Percentiles rank a stretch among this genome's conserved stretches.
phyloP scores from a whole-genome alignment of 2,329 filamentous ascomycete genomes.

The Cladosporium sp. region DNA sequence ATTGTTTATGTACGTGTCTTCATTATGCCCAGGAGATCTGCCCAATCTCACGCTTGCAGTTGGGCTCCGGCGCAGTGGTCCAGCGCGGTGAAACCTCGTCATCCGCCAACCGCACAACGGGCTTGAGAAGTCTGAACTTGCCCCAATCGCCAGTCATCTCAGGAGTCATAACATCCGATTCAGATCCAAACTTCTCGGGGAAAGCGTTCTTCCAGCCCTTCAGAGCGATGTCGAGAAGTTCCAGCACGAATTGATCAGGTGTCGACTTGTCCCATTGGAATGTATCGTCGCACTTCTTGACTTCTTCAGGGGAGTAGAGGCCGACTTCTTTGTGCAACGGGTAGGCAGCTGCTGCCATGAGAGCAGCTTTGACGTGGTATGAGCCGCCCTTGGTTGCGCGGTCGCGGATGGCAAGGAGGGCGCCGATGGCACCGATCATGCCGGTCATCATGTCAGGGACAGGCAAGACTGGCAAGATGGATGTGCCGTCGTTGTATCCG shows the following conservation, averaged over 20 bases:
- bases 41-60: not conserved
- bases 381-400: slow-evolving; percentile 33
- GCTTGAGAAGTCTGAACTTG: slow-evolving; percentile 17
- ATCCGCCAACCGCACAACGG: slow-evolving; percentile 16
- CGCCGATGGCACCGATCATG: slow-evolving; percentile 24
- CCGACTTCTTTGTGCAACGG: slow-evolving; percentile 30
- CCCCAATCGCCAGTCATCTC: not conserved
- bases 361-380: slow-evolving; percentile 29
- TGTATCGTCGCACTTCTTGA: slow-evolving; percentile 21
- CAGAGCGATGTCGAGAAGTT: slow-evolving; percentile 23
- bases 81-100: slow-evolving; percentile 2
- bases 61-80: not conserved
- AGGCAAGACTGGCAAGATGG: slow-evolving; percentile 27
- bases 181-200: slow-evolving; percentile 18
- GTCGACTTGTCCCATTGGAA: slow-evolving; percentile 23
- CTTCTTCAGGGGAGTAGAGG: slow-evolving; percentile 25
- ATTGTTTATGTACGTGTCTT: not conserved
- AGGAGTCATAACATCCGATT: slow-evolving; percentile 15
- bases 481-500: slow-evolving; percentile 24
- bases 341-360: slow-evolving; percentile 28
- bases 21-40: not conserved
- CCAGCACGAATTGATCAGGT: slow-evolving; percentile 23
- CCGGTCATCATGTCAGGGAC: slow-evolving; percentile 30
- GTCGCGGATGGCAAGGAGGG: slow-evolving; percentile 26
- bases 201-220: slow-evolving; percentile 26